These are phyloP conservation scores for Crithidia bombi DNA, from an alignment of 208 protist genomes.

Conservation along the genomic window DNA sequence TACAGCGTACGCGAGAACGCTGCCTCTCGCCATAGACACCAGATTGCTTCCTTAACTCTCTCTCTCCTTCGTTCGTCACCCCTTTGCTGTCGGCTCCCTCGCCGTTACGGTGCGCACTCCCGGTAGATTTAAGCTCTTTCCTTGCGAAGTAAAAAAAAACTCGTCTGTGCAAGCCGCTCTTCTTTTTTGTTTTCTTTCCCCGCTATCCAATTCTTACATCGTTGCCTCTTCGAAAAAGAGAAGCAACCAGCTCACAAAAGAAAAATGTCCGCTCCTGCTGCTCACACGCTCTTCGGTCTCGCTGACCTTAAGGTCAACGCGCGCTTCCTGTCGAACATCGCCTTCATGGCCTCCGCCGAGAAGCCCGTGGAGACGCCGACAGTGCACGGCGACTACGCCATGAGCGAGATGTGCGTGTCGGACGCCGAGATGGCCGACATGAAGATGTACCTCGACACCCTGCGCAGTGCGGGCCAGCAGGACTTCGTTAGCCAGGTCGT, in stretches of 20 bases:
- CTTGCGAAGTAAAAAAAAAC: background rate
- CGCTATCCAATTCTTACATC: background rate
- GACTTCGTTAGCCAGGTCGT: constrained; percentile 40
- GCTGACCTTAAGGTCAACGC: constrained; percentile 39
- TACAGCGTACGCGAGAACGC: too few relatives aligned
- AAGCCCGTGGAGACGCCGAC: constrained; percentile 42
- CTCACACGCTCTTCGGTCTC: constrained; percentile 38
- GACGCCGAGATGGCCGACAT: constrained; percentile 35
- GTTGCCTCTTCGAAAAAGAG: background rate
- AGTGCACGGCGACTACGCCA: constrained; percentile 44
- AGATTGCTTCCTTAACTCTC: too few relatives aligned
- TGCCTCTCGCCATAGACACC: too few relatives aligned
- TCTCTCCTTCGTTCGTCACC: background rate
- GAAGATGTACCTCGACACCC: constrained; percentile 36
- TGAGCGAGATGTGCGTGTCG: constrained; percentile 61
- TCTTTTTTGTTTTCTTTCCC: background rate
- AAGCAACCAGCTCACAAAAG: background rate
- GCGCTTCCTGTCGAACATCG: constrained; percentile 36
- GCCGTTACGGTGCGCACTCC: background rate
- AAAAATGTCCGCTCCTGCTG: constrained; percentile 18
- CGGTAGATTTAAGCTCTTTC: background rate
- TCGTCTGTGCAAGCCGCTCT: background rate
- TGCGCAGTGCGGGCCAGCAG: constrained; percentile 38
- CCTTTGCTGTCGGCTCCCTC: background rate
- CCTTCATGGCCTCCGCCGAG: constrained; percentile 42